phyloP scores from a whole-genome alignment of 306 rosid species.

The Begonia loranthoides region DNA sequence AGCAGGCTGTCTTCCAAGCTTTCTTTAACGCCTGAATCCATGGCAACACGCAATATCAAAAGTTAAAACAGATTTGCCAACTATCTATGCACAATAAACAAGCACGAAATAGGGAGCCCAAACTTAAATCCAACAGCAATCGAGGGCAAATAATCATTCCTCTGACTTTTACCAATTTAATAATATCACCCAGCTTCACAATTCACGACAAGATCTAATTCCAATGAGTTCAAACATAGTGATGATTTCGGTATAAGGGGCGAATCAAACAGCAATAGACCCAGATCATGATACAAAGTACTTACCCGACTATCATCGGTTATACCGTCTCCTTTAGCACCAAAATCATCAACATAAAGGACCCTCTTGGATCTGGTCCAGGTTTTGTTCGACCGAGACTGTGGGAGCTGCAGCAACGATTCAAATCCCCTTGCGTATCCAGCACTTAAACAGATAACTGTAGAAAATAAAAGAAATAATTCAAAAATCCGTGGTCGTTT shows the following conservation, averaged over 20 bases:
- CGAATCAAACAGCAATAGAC: not conserved
- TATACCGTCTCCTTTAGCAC: constrained; percentile 67
- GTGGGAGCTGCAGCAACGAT: constrained; percentile 34
- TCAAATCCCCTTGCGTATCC: constrained; percentile 20
- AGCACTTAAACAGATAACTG: constrained; percentile 17
- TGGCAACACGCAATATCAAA: not conserved
- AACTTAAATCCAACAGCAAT: not conserved
- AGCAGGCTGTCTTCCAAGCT: constrained; percentile 69
- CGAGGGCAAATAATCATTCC: too few species aligned
- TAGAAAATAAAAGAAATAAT: not conserved
- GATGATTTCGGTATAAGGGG: not conserved
- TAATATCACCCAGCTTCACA: too few species aligned
- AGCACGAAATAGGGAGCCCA: not conserved
- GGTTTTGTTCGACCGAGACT: constrained; percentile 15
- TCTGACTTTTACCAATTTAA: too few species aligned
- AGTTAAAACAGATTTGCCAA: not conserved
- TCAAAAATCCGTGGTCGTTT: not conserved
- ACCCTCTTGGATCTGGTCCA: constrained; percentile 30
- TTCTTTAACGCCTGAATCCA: constrained; percentile 44
- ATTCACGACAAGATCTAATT: not conserved
- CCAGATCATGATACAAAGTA: not conserved
- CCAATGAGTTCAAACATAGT: not conserved
- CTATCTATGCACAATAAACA: not conserved
- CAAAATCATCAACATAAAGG: constrained; percentile 41
- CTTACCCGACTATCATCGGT: constrained; percentile 57